These are phyloP conservation scores for Vaccinium vitisidaea DNA, from an alignment of 148 eudicot species.

Conservation along the genomic window DNA sequence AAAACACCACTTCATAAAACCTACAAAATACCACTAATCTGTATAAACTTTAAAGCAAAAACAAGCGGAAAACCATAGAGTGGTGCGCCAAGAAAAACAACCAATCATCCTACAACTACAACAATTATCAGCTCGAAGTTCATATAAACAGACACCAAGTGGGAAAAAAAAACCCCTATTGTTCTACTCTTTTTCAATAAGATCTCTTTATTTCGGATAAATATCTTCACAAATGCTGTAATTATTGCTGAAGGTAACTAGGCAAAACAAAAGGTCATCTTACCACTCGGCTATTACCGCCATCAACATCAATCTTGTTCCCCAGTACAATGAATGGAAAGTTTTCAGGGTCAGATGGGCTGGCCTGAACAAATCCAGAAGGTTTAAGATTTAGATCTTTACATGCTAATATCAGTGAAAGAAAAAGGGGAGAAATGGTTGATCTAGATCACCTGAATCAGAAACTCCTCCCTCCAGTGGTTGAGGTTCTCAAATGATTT, in stretches of 20 bases:
- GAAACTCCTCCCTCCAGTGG: conserved; percentile 63
- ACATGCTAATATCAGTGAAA: background rate
- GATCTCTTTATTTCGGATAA: background rate
- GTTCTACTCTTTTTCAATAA: background rate
- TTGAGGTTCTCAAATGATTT: conserved; percentile 65
- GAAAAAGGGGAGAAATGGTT: background rate
- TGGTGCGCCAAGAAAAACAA: background rate
- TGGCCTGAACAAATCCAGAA: conserved; percentile 33
- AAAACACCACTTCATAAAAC: background rate
- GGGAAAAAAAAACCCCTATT: background rate
- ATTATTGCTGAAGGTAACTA: background rate
- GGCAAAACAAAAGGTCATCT: conserved; percentile 7
- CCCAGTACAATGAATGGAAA: conserved; percentile 70
- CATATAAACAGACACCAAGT: background rate
- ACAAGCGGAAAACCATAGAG: background rate
- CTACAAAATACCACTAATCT: background rate
- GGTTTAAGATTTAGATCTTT: background rate
- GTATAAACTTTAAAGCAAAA: background rate
- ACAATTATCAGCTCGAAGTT: background rate
- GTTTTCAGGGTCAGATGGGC: conserved; percentile 64
- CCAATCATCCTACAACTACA: background rate
- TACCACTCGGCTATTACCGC: conserved; percentile 70
- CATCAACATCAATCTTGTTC: conserved; percentile 65
- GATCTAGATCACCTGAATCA: conserved; percentile 41
- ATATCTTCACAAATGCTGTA: background rate